Evolutionary conservation across 2,329 filamentous ascomycete species (phyloP).

Genomic region (Capronia americana): DNA sequence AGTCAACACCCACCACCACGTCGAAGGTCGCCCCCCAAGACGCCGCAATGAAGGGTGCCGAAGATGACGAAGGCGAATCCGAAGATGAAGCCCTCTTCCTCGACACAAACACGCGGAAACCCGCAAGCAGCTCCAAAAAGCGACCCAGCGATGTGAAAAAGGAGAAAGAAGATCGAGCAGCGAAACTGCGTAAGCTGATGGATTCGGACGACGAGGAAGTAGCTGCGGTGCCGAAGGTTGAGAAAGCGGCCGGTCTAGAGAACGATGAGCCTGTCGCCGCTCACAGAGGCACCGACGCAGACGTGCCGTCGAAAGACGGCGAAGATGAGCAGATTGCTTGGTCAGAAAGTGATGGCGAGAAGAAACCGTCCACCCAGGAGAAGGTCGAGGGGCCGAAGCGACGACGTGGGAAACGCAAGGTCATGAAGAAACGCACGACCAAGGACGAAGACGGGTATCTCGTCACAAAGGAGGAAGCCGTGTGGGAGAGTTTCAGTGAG

Average conservation of each 20-base stretch:
- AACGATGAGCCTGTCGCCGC: slow-evolving; percentile 24
- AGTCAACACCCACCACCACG: slow-evolving; percentile 27
- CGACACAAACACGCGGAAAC: slow-evolving; percentile 46
- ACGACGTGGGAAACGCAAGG: slow-evolving; percentile 75
- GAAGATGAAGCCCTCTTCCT: slow-evolving; percentile 60
- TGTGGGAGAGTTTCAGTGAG: slow-evolving; percentile 93
- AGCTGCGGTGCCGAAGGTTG: slow-evolving; percentile 37
- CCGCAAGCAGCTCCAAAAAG: slow-evolving; percentile 46
- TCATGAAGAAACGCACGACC: slow-evolving; percentile 86
- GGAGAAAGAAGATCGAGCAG: slow-evolving; percentile 62
- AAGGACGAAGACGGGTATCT: slow-evolving; percentile 91
- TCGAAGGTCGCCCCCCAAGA: slow-evolving; percentile 6
- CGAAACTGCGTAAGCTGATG: slow-evolving; percentile 76
- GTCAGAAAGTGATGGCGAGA: slow-evolving; percentile 35
- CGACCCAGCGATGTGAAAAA: slow-evolving; percentile 34
- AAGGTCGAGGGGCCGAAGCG: slow-evolving; percentile 66
- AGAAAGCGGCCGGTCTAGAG: slow-evolving; percentile 35
- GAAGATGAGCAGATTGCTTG: slow-evolving; percentile 61
- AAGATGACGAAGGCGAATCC: slow-evolving; percentile 64
- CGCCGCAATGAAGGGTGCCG: slow-evolving; percentile 32
- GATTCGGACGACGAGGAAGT: slow-evolving; percentile 65
- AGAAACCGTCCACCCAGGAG: slow-evolving; percentile 38
- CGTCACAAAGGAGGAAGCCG: slow-evolving; percentile 82
- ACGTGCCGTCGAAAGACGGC: slow-evolving; percentile 55
- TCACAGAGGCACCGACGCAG: slow-evolving; percentile 19